Base-by-base conservation (phyloP, 2,329 filamentous ascomycete genomes). In the Trichoderma atroviride region DNA sequence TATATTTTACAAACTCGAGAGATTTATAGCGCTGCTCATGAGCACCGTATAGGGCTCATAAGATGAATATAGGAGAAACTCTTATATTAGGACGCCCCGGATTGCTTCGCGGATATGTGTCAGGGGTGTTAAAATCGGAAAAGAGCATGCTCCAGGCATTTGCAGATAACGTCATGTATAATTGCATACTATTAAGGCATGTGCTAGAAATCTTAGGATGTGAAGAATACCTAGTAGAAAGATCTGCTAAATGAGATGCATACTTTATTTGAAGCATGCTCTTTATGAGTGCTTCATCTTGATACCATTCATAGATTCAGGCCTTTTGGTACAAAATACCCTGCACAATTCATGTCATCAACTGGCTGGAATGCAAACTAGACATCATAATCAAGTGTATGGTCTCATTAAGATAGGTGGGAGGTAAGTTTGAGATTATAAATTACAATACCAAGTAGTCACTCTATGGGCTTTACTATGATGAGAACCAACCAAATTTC, bases 71-170 rank as follows among this genome's bases (percentile, higher is more conserved):
- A 19, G n/a, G 40, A 2, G 5, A n/a, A n/a, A n/a, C 16, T 43
- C 31, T 19, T 19, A 27, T 24, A 19, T n/a, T 4, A 80, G 79
- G 1, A 82, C 81, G 74, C 79, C 79, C 0, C 79, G 81, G 58
- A 74, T 81, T n/a, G 79, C 31, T 79, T 1, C 70, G 80, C 2
- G 74, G 79, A 11, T 81, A 77, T 68, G 78, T 77, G 1, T 63
- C 60, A 64, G 4, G 72, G 73, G 63, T 68, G 70, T n/a, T 14
- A 70, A 4, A 71, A 73, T 10, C 55, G 0, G 22, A 61, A 4
- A 77, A 76, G 61, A 79, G 76, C 0, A 72, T 81, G 1, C 79
- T 81, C 69, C 81, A 76, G 79, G 76, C 10, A 35, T 13, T 13
- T 11, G 4, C 11, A 35, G 11, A 43, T 19, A 19, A 7, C 14